Base-by-base conservation (phyloP, 805 yeast species). In the Metschnikowia corniflorae region DNA sequence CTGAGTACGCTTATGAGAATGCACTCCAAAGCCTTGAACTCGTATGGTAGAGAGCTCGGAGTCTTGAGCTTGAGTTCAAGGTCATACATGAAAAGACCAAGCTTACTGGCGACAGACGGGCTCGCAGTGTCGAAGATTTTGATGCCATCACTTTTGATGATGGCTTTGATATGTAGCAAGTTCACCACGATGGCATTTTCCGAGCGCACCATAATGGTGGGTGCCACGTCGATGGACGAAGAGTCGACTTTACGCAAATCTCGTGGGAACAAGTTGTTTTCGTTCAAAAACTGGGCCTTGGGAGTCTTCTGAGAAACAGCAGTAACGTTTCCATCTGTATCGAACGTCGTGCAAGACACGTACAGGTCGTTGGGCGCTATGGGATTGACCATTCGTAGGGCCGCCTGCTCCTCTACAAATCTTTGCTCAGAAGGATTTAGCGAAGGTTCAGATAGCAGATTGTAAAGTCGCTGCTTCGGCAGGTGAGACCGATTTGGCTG, bases 221-320 rank as follows among this genome's bases (percentile, higher is more conserved):
- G 98, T 3, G 89, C 89, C 15, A 91, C 86, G 58, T 87, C 95
- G 37, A 77, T 73, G 25, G 77, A 65, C 1, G 84, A 70, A 4
- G 80, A 68, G 52, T 91, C 96, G 35, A 89, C 82, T 53, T 86
- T 88, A 20, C 97, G 63, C 44, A 89, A 64, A 58, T 89, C 97
- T 61, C 97, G 68, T 2, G 97, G 95, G 45, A 81, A 86, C 18
- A 89, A 57, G 16, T 80, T 76, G 58, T 87, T 83, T 30, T 83
- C 79, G 37, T 63, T 69, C 7, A 91, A 69, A 42, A 91, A 74
- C 36, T 79, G 80, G 34, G 83, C 72, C 53, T 86, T 77, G 43
- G 86, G 86, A 57, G 82, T 79, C 51, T 80, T 84, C 29, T 79
- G 73, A 1, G 91, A 80, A 2, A 83, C 80, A 0, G 83, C 79